Percentiles rank a stretch among this genome's conserved stretches.
Conservation (phyloP, 352 stramenopile genomes). For the Phytophthora cactorum region DNA sequence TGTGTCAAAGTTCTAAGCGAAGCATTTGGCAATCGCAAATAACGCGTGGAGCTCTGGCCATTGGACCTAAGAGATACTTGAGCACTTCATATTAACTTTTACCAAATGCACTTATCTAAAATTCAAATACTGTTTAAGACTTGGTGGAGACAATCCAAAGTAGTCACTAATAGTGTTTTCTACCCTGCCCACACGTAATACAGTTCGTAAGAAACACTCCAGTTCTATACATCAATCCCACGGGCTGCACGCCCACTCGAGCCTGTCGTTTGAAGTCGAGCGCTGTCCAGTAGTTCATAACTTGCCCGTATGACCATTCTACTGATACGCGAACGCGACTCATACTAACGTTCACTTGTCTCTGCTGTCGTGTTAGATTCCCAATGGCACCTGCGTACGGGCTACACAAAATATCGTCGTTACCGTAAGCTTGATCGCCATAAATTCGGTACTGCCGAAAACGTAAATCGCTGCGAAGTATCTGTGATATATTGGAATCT, state of each 20-base stretch:
- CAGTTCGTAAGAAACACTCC: constrained; percentile 15
- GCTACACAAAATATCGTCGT: not conserved
- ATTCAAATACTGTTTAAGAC: not conserved
- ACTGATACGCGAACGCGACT: not conserved
- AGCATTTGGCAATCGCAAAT: not conserved
- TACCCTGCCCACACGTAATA: constrained; percentile 9
- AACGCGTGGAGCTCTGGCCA: too few species aligned
- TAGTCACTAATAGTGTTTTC: constrained; percentile 23
- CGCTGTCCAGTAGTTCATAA: constrained; percentile 17
- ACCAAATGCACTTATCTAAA: not conserved
- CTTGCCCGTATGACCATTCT: constrained; percentile 10
- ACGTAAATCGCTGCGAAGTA: not conserved
- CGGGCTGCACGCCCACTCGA: not conserved
- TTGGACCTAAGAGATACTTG: too few species aligned
- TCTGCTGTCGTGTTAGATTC: not conserved
- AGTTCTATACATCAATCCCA: constrained; percentile 1
- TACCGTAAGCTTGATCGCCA: not conserved
- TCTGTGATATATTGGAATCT: not conserved
- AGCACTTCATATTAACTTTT: not conserved
- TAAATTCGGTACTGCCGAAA: not conserved
- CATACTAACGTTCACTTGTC: not conserved
- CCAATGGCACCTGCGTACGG: not conserved
- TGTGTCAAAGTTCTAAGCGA: not conserved
- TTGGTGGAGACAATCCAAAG: not conserved
- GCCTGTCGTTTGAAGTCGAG: not conserved